These are phyloP conservation scores for Fusarium multiceps DNA, from an alignment of 2,329 filamentous ascomycete species.

Conservation along the genomic window DNA sequence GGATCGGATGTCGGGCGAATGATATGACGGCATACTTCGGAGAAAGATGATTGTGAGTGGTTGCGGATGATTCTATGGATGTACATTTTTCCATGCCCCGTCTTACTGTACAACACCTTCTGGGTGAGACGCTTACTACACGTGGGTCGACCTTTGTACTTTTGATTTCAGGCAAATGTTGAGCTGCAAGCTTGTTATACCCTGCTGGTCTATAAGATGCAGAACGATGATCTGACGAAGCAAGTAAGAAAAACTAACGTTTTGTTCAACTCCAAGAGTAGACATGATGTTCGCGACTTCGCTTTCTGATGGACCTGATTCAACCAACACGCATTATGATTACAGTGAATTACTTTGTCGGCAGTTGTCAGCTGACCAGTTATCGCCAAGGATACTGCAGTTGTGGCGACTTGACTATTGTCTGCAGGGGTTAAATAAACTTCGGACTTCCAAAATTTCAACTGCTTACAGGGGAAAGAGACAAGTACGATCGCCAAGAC, in stretches of 20 bases:
- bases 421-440: neutral
- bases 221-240: conserved; percentile 10
- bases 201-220: neutral
- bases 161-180: conserved; percentile 12
- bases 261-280: neutral
- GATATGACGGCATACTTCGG: conserved; percentile 19
- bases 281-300: neutral
- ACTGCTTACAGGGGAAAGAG: neutral
- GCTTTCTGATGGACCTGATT: neutral
- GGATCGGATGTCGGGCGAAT: conserved; percentile 18
- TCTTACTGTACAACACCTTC: neutral
- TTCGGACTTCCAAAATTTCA: neutral
- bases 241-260: conserved; percentile 2
- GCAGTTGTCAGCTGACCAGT: conserved; percentile 8
- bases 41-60: neutral
- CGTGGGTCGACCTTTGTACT: neutral
- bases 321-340: neutral
- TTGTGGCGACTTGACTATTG: conserved; percentile 17
- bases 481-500: conserved; percentile 18
- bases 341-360: neutral
- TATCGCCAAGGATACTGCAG: conserved; percentile 20
- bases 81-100: neutral
- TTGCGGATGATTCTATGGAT: neutral
- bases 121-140: conserved; percentile 13
- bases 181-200: neutral